Conservation (phyloP, 75 land plant genomes). For the Cupressus sempervirens region DNA sequence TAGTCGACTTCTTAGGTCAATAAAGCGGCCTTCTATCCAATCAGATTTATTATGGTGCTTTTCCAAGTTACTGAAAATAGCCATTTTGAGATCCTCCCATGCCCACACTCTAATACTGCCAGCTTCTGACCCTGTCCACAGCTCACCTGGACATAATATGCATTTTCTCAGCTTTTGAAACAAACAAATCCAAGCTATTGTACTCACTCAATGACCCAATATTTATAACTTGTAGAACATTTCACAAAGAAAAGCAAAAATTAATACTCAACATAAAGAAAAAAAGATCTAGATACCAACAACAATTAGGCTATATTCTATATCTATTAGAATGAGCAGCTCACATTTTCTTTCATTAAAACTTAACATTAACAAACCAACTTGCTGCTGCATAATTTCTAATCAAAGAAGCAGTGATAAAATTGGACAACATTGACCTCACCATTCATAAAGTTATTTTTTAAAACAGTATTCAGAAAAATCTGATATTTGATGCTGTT, state of each 20-base stretch:
- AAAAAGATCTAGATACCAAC: not conserved
- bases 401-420: not conserved
- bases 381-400: not conserved
- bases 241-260: not conserved
- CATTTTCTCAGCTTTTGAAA: not conserved
- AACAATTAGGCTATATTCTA: not conserved
- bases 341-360: not conserved
- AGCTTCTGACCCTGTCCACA: conserved; percentile 89
- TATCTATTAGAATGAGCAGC: not conserved
- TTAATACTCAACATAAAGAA: not conserved
- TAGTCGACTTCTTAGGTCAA: conserved; percentile 63
- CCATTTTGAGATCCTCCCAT: conserved; percentile 52
- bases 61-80: conserved; percentile 38
- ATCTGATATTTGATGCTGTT: not conserved
- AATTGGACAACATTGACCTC: too few species aligned
- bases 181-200: not conserved
- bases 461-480: not conserved
- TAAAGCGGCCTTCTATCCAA: conserved; percentile 56
- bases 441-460: too few species aligned
- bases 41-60: conserved; percentile 44
- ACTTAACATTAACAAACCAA: not conserved
- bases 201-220: not conserved
- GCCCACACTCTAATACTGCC: conserved; percentile 84
- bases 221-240: not conserved
- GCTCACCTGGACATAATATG: conserved; percentile 52